Conservation (phyloP, 2,329 filamentous ascomycete genomes). For the Verticillium klebahnii region DNA sequence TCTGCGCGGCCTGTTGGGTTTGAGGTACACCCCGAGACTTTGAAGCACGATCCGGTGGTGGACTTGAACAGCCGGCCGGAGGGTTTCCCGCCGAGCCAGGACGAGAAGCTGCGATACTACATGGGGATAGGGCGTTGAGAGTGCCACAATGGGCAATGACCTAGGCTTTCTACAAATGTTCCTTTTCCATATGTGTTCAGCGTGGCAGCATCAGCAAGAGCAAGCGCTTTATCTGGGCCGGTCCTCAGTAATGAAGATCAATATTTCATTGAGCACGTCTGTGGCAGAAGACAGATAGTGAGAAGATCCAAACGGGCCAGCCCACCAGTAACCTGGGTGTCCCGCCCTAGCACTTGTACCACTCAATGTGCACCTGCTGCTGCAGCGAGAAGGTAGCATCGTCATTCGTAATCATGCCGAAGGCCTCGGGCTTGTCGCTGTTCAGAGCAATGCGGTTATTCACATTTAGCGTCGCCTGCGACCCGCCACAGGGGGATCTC, state of each 20-base stretch:
- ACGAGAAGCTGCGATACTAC: not conserved
- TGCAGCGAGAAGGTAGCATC: conserved; percentile 39
- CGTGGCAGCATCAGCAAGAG: not conserved
- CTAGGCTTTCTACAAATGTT: no score
- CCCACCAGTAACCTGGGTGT: no score
- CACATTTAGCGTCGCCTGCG: conserved; percentile 32
- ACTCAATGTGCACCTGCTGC: conserved; percentile 37
- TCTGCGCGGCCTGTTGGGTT: not conserved
- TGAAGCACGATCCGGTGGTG: not conserved
- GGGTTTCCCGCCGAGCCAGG: not conserved
- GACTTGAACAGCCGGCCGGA: not conserved
- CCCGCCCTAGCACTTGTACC: conserved; percentile 18
- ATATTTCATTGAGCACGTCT: not conserved
- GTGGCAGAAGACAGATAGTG: no score
- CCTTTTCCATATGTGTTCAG: no score
- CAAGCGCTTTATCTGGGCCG: no score
- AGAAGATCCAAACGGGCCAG: no score
- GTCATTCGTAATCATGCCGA: conserved; percentile 37
- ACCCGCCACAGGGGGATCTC: conserved; percentile 26
- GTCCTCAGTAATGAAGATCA: not conserved
- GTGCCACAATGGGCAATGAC: not conserved
- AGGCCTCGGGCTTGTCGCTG: conserved; percentile 28
- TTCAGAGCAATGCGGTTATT: conserved; percentile 41
- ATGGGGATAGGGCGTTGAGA: not conserved
- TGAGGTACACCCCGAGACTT: not conserved